Evolutionary conservation across 2,329 filamentous ascomycete genomes (phyloP).

Genomic region (Fusarium miscanthi): DNA sequence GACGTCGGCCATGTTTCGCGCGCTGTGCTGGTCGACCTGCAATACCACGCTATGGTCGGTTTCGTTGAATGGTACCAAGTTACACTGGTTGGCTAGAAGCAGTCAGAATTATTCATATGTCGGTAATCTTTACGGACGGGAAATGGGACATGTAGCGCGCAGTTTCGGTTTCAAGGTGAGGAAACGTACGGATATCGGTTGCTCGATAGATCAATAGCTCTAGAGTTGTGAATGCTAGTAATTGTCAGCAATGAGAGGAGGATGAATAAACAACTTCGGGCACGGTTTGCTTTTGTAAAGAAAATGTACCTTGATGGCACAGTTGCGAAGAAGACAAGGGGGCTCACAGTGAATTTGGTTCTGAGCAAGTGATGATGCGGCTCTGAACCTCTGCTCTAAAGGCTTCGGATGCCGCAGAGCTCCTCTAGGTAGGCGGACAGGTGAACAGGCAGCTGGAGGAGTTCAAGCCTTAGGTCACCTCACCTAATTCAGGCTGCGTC

Average conservation of each 20-base stretch:
- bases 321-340: background rate
- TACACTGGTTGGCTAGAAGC: conserved; percentile 1
- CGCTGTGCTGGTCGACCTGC: background rate
- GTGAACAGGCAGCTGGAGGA: conserved; percentile 26
- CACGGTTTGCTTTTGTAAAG: background rate
- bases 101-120: conserved; percentile 2
- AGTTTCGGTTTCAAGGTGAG: conserved; percentile 11
- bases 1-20: conserved; percentile 82
- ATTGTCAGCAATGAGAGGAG: conserved; percentile 13
- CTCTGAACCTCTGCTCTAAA: conserved; percentile 16
- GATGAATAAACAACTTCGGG: background rate
- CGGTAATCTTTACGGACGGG: background rate
- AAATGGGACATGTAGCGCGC: background rate
- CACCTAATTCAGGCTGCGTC: background rate
- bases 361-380: conserved; percentile 32
- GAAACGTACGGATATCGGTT: conserved; percentile 25
- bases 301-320: conserved; percentile 35
- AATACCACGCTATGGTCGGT: background rate
- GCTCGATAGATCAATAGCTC: background rate
- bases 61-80: background rate
- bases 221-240: conserved; percentile 4
- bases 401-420: conserved; percentile 24
- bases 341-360: conserved; percentile 17
- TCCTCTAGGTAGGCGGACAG: background rate
- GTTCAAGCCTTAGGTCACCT: conserved; percentile 19